Evolutionary conservation across 2,329 filamentous ascomycete genomes (phyloP), one percentile per base, ranked within the genome.

Genomic region (Diplodia scrobiculata): DNA sequence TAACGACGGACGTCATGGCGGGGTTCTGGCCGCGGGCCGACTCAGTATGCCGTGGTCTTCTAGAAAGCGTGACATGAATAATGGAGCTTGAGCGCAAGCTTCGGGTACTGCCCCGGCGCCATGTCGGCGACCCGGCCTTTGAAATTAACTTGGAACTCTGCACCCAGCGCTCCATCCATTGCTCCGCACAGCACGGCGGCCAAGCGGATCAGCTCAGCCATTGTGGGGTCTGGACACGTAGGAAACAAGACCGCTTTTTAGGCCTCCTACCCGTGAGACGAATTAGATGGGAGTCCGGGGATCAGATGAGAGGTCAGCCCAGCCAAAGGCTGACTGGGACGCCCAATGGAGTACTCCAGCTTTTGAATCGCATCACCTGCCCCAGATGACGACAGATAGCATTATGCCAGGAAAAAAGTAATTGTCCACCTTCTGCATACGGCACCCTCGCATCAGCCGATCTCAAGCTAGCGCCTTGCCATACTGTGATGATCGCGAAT

Each of bases 21-120:
- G 58, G 58, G 58, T 50, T 62, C n/a, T 62, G 9, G n/a, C 58
- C 45, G 58, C 58, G 58, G 41, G 10, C 45, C 58, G 58, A 50
- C 58, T 34, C 25, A 25, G 58, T 29, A 62, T 27, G n/a, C 58
- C 27, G 32, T 45, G 45, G 17, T 62, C 29, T 50, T 62, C 58
- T 50, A 50, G 45, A 50, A 62, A 36, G 29, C 27, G 45, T 62
- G 58, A 62, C 58, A 62, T 36, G 55, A 60, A 48, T 60, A 60
- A 60, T 60, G 55, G 41, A 50, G 58, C 41, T 58, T 36, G 41
- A 50, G 41, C 58, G 45, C 58, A 50, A 36, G 29, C 58, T 48
- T 62, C 58, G 58, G 58, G 45, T 36, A 62, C 45, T 25, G 45
- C 45, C 58, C 5, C 58, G 58, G 58, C 58, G n/a, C 27, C 58